A percentile compares a stretch with the other conserved stretches of the same genome.
These are phyloP conservation scores for Cymbopogon citratus DNA, from an alignment of 176 grass and related monocot genomes.

Conservation along the genomic window DNA sequence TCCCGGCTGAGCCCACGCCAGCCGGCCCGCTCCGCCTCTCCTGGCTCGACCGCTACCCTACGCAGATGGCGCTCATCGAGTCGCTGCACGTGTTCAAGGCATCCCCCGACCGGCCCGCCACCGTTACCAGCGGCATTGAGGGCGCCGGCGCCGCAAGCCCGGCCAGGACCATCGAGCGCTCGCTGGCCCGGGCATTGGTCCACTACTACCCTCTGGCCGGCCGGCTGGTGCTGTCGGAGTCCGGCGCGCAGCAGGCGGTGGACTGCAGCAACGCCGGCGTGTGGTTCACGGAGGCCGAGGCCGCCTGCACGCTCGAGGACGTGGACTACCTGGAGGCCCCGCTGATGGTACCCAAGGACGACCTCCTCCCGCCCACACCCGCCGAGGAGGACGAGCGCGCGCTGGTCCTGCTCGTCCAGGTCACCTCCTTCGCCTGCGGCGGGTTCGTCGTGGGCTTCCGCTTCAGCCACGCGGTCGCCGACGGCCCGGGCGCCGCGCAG, in stretches of 20 bases:
- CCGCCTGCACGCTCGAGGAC: constrained; percentile 39
- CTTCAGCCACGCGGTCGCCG: not conserved
- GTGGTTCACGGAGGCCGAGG: constrained; percentile 65
- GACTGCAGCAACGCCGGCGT: constrained; percentile 58
- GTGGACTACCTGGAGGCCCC: constrained; percentile 93
- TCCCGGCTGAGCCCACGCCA: constrained; percentile 43
- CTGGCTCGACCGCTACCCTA: constrained; percentile 91
- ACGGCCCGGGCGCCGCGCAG: not conserved
- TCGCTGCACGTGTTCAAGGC: constrained; percentile 81
- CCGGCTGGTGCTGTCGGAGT: constrained; percentile 37
- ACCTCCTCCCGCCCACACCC: constrained; percentile 54
- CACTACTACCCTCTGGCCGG: constrained; percentile 72
- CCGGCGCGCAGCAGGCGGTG: constrained; percentile 56
- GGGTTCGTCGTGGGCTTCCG: constrained; percentile 64
- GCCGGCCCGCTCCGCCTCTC: constrained; percentile 47
- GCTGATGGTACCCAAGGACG: constrained; percentile 80
- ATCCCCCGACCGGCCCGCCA: not conserved
- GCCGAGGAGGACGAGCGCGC: constrained; percentile 37
- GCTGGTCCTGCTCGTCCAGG: constrained; percentile 79
- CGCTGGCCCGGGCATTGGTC: constrained; percentile 53
- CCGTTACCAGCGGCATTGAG: not conserved
- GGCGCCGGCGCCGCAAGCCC: constrained; percentile 6
- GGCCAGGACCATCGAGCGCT: constrained; percentile 35
- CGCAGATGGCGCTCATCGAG: constrained; percentile 88
- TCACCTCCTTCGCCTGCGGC: constrained; percentile 66